phyloP scores from a whole-genome alignment of 345 rosid genomes.

The Cardamine occulta region DNA sequence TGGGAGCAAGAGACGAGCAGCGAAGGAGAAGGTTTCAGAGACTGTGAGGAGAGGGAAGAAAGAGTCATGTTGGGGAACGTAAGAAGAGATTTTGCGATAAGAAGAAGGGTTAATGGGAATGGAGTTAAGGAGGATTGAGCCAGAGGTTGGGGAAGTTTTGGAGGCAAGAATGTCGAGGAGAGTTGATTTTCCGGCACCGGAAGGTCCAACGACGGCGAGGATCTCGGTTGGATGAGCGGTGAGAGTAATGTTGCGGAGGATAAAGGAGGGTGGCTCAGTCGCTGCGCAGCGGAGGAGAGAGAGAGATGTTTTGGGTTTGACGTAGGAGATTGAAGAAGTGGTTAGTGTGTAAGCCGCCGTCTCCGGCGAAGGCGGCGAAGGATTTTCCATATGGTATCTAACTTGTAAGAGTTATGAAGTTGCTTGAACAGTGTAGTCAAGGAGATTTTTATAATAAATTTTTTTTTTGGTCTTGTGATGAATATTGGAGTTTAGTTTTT shows the following conservation, averaged over 20 bases:
- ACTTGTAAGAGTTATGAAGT: neutral
- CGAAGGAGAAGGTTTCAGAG: slow-evolving; percentile 70
- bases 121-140: slow-evolving; percentile 70
- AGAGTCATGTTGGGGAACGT: slow-evolving; percentile 89
- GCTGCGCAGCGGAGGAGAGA: slow-evolving; percentile 45
- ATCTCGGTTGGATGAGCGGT: slow-evolving; percentile 81
- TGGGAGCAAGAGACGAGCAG: slow-evolving; percentile 72
- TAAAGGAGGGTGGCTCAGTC: slow-evolving; percentile 54
- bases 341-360: slow-evolving; percentile 56
- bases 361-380: slow-evolving; percentile 41
- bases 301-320: slow-evolving; percentile 51
- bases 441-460: slow-evolving; percentile 1
- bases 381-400: slow-evolving; percentile 28
- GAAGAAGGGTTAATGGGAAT: slow-evolving; percentile 75
- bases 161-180: slow-evolving; percentile 93
- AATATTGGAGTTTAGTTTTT: slow-evolving; percentile 17
- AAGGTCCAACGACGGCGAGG: slow-evolving; percentile 94
- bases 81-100: slow-evolving; percentile 81
- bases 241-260: slow-evolving; percentile 70
- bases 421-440: slow-evolving; percentile 18
- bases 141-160: slow-evolving; percentile 73
- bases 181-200: slow-evolving; percentile 97
- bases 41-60: slow-evolving; percentile 80
- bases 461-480: slow-evolving; percentile 11
- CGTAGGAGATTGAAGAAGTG: slow-evolving; percentile 73